phyloP scores from a whole-genome alignment of 1,284 basidiomycete genomes.

The Ganoderma leucocontextum region DNA sequence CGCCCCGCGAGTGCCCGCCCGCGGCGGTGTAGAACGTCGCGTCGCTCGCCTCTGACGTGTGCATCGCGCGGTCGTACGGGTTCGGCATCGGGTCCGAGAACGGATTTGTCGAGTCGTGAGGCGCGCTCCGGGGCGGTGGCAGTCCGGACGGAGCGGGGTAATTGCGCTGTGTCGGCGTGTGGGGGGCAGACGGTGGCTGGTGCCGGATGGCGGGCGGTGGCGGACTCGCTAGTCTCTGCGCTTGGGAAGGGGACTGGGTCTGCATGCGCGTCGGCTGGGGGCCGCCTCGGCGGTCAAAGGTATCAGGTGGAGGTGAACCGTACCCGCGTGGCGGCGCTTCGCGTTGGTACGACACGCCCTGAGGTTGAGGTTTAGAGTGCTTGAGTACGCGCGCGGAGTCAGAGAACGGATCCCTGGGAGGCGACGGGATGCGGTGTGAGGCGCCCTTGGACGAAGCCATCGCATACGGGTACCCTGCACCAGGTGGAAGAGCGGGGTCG shows the following conservation, averaged over 20 bases:
- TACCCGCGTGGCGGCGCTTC: slow-evolving; percentile 28
- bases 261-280: slow-evolving; percentile 17
- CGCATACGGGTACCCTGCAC: slow-evolving; percentile 29
- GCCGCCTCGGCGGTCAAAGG: slow-evolving; percentile 9
- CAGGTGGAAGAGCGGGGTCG: slow-evolving; percentile 24
- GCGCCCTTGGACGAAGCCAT: slow-evolving; percentile 10
- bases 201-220: slow-evolving; percentile 13
- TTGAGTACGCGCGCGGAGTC: slow-evolving; percentile 24
- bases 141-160: background rate
- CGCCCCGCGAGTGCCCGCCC: slow-evolving; percentile 22
- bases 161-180: slow-evolving; percentile 1
- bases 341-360: slow-evolving; percentile 27
- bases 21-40: slow-evolving; percentile 35
- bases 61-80: slow-evolving; percentile 27
- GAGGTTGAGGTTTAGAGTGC: background rate
- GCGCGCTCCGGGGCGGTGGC: slow-evolving; percentile 5
- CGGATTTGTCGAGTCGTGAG: slow-evolving; percentile 20
- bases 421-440: slow-evolving; percentile 15
- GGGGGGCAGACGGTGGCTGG: slow-evolving; percentile 14
- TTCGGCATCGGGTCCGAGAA: slow-evolving; percentile 33
- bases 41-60: slow-evolving; percentile 31
- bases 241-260: background rate
- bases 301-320: slow-evolving; percentile 30
- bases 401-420: slow-evolving; percentile 25
- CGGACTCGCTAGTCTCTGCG: slow-evolving; percentile 8